Conservation (phyloP, 2,329 filamentous ascomycete species). For the Botryotinia convoluta region DNA sequence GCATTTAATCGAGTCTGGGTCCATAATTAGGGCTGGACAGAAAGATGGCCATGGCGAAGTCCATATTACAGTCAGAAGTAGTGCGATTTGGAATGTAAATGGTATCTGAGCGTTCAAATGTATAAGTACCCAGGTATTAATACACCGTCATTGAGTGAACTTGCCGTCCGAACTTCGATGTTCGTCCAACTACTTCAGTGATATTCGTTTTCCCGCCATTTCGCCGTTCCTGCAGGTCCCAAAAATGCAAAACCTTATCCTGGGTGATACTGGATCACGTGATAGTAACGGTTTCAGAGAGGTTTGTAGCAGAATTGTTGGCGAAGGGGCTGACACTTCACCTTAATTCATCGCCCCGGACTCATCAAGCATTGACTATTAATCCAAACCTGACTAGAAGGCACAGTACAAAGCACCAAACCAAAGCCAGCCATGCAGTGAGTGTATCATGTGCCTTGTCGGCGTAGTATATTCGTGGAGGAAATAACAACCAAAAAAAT, state of each 20-base stretch:
- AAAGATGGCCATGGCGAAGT: not conserved
- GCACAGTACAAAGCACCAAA: not conserved
- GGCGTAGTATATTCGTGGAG: not conserved
- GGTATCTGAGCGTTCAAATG: not conserved
- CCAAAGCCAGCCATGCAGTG: not conserved
- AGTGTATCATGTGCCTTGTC: not conserved
- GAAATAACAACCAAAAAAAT: not conserved
- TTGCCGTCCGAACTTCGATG: not conserved
- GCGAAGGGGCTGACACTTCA: no score
- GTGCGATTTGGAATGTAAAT: not conserved
- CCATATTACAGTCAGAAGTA: not conserved
- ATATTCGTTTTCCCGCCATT: not conserved
- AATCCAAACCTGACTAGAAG: no score
- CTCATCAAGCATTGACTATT: no score
- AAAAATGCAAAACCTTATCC: not conserved
- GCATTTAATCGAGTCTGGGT: not conserved
- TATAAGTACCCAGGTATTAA: not conserved
- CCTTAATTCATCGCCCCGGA: no score
- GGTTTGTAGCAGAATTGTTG: no score
- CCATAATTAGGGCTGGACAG: constrained; percentile 1
- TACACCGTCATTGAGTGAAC: not conserved
- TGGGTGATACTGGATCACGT: not conserved
- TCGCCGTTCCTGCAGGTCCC: not conserved
- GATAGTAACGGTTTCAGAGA: not conserved
- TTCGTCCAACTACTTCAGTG: not conserved